Evolutionary conservation across 495 filamentous ascomycete genomes (phyloP).

Genomic region (Thozetella sp.): DNA sequence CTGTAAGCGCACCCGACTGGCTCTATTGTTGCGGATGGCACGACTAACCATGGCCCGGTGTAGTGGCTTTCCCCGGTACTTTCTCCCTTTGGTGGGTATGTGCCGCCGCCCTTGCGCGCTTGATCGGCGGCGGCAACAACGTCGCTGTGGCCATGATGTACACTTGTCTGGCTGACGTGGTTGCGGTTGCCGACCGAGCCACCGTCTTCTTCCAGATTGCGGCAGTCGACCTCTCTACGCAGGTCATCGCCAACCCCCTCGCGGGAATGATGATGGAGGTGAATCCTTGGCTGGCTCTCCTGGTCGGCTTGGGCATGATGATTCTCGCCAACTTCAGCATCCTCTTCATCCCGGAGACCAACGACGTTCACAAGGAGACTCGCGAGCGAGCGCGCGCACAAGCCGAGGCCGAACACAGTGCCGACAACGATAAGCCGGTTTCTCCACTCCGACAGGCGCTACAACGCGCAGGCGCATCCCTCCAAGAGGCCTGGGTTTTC

Average conservation of each 20-base stretch:
- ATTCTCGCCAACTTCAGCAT: not conserved
- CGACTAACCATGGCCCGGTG: slow-evolving; percentile 8
- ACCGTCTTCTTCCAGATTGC: slow-evolving; percentile 29
- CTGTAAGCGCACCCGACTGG: no score
- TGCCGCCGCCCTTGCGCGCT: no score
- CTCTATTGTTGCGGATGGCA: not conserved
- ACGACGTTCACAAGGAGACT: not conserved
- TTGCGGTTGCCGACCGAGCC: slow-evolving; percentile 18
- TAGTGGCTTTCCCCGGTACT: slow-evolving; percentile 22
- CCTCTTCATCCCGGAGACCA: not conserved
- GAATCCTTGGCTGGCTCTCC: not conserved
- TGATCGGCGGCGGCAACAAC: slow-evolving; percentile 27
- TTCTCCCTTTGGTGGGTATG: slow-evolving; percentile 15
- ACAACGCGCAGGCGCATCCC: not conserved
- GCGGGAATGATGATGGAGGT: not conserved
- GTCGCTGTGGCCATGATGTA: slow-evolving; percentile 31
- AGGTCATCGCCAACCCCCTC: not conserved
- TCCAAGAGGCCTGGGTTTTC: not conserved
- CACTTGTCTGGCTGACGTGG: slow-evolving; percentile 31
- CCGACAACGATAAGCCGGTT: not conserved
- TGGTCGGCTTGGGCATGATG: not conserved
- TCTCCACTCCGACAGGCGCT: not conserved
- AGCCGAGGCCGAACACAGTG: not conserved
- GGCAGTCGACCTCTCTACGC: slow-evolving; percentile 17
- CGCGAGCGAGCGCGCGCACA: not conserved